phyloP scores from a whole-genome alignment of 2,329 filamentous ascomycete species.

The Capronia americana region DNA sequence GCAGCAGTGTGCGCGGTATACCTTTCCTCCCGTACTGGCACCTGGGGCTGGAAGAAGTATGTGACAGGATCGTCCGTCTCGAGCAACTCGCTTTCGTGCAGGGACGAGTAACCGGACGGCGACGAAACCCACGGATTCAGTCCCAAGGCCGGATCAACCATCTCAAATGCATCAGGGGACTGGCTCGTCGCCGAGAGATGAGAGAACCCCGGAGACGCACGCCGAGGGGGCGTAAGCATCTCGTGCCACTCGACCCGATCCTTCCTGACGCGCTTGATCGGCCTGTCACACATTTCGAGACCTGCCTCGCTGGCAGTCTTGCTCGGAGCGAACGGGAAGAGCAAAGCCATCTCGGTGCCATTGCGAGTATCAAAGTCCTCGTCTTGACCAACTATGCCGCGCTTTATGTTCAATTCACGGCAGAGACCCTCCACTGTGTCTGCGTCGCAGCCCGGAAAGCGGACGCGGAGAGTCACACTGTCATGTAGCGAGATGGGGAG shows the following conservation, averaged over 20 bases:
- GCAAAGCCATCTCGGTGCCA: slow-evolving; percentile 75
- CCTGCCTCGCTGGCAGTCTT: slow-evolving; percentile 54
- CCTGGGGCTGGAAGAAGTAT: slow-evolving; percentile 38
- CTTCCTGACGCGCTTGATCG: slow-evolving; percentile 43
- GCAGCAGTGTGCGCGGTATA: slow-evolving; percentile 23
- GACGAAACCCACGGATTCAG: slow-evolving; percentile 62
- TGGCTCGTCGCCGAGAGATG: slow-evolving; percentile 41
- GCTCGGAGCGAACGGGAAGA: slow-evolving; percentile 84
- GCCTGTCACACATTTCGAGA: slow-evolving; percentile 43
- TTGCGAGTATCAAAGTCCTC: slow-evolving; percentile 71
- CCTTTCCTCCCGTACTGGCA: slow-evolving; percentile 11
- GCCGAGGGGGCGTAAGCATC: slow-evolving; percentile 59
- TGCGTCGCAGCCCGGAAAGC: slow-evolving; percentile 89
- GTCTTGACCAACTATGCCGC: slow-evolving; percentile 81
- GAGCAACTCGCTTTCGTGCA: slow-evolving; percentile 57
- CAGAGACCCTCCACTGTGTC: slow-evolving; percentile 82
- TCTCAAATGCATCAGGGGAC: slow-evolving; percentile 27
- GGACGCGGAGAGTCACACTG: slow-evolving; percentile 72
- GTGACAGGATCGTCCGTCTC: slow-evolving; percentile 45
- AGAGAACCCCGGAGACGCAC: slow-evolving; percentile 36
- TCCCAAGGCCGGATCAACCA: slow-evolving; percentile 48
- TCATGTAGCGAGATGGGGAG: slow-evolving; percentile 78
- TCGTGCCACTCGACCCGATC: slow-evolving; percentile 62
- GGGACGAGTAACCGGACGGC: slow-evolving; percentile 63
- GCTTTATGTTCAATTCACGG: slow-evolving; percentile 81